Percentiles rank a stretch among this genome's conserved stretches.
Evolutionary conservation across 2,329 filamentous ascomycete genomes (phyloP).

Genomic region (Xylaria sp.): DNA sequence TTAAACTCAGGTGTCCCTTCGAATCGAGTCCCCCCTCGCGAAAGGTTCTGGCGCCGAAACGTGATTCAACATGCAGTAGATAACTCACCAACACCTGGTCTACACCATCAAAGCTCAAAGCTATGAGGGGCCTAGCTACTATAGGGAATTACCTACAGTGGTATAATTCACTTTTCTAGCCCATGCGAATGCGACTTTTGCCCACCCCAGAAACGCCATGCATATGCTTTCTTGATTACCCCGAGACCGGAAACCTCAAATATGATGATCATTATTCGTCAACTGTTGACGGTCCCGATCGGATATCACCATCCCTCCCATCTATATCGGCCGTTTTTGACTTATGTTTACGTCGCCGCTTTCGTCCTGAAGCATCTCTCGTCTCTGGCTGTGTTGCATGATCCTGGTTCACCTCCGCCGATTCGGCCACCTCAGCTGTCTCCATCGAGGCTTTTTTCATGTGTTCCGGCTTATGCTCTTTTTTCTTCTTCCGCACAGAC

Average conservation of each 20-base stretch:
- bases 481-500: slow-evolving; percentile 75
- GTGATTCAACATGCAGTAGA: no score
- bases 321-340: slow-evolving; percentile 21
- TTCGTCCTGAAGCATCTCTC: slow-evolving; percentile 39
- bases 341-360: slow-evolving; percentile 46
- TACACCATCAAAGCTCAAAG: background rate
- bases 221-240: slow-evolving; percentile 26
- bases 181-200: slow-evolving; percentile 13
- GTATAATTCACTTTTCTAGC: slow-evolving; percentile 25
- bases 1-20: no score
- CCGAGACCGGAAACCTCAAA: slow-evolving; percentile 1
- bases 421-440: slow-evolving; percentile 32
- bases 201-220: slow-evolving; percentile 33
- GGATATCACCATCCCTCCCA: slow-evolving; percentile 6
- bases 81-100: no score
- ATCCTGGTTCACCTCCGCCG: slow-evolving; percentile 25
- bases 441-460: background rate
- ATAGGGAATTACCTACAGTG: background rate
- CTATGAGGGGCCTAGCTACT: no score
- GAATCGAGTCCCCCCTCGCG: no score
- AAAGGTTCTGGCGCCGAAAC: no score
- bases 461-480: slow-evolving; percentile 22
- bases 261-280: slow-evolving; percentile 29
- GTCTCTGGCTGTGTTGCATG: slow-evolving; percentile 20
- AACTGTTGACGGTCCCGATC: slow-evolving; percentile 11